phyloP scores from a whole-genome alignment of 331 rosid genomes.

The Quercus phellos region DNA sequence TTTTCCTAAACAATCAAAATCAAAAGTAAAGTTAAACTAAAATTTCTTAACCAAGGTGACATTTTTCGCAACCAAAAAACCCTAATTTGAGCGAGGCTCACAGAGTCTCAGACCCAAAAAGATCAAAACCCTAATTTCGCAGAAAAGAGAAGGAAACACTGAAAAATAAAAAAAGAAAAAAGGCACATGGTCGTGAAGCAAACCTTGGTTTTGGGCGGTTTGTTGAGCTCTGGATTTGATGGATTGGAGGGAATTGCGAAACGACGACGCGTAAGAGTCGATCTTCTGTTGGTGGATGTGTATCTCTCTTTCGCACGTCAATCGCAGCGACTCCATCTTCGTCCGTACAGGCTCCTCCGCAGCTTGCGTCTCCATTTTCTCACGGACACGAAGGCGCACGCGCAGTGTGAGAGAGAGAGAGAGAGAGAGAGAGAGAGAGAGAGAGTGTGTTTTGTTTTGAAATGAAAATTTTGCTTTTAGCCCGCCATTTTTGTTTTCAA shows the following conservation, averaged over 20 bases:
- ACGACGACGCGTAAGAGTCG: conserved; percentile 33
- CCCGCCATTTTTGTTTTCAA: conserved; percentile 26
- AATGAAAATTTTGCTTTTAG: neutral
- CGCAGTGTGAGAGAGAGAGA: neutral
- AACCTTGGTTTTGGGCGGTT: conserved; percentile 49
- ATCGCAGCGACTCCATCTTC: conserved; percentile 43
- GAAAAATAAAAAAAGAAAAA: no score
- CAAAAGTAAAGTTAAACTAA: neutral
- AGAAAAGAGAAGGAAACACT: neutral
- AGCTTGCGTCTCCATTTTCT: conserved; percentile 19
- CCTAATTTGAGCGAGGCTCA: neutral
- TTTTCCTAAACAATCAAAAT: conserved; percentile 34
- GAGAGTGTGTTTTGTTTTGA: conserved; percentile 5
- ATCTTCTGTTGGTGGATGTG: conserved; percentile 30
- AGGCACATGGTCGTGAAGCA: no score
- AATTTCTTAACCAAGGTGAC: neutral
- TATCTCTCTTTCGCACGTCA: conserved; percentile 41
- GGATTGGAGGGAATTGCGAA: conserved; percentile 35
- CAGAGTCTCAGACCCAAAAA: no score
- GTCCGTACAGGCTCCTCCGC: conserved; percentile 21
- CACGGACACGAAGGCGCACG: neutral
- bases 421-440: neutral
- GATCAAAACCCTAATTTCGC: neutral
- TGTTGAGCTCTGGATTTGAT: conserved; percentile 29
- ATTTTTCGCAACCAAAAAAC: neutral